Evolutionary conservation across 352 stramenopile genomes (phyloP).

Genomic region (Pythium myriotylum): DNA sequence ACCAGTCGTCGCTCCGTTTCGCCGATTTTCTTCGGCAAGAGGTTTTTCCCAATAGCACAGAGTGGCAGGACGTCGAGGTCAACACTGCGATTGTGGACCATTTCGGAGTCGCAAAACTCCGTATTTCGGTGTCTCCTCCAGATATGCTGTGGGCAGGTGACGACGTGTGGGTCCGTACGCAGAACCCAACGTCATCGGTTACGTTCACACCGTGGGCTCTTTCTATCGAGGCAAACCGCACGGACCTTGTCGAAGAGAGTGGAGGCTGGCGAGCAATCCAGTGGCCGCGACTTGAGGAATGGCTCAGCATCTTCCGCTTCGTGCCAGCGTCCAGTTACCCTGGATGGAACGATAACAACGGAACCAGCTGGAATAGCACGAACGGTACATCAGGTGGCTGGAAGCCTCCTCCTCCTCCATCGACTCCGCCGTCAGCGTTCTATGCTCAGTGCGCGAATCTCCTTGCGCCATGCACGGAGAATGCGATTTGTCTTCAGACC

Average conservation of each 20-base stretch:
- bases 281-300: slow-evolving; percentile 19
- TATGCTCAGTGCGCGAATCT: not conserved
- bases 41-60: no score
- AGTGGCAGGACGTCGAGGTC: not conserved
- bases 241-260: not conserved
- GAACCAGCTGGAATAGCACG: not conserved
- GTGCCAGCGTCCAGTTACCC: slow-evolving; percentile 13
- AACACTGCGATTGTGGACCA: not conserved
- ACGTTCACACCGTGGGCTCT: not conserved
- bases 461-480: not conserved
- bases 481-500: not conserved
- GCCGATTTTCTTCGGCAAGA: not conserved
- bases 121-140: not conserved
- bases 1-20: not conserved
- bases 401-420: not conserved
- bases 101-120: not conserved
- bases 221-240: not conserved
- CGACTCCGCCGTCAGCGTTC: not conserved
- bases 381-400: not conserved
- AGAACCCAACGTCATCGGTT: not conserved
- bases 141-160: no score
- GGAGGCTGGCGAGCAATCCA: not conserved
- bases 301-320: slow-evolving; percentile 15
- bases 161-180: no score
- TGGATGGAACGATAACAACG: not conserved